Base-by-base conservation (phyloP, 352 stramenopile species). In the Phytophthora palmivora region DNA sequence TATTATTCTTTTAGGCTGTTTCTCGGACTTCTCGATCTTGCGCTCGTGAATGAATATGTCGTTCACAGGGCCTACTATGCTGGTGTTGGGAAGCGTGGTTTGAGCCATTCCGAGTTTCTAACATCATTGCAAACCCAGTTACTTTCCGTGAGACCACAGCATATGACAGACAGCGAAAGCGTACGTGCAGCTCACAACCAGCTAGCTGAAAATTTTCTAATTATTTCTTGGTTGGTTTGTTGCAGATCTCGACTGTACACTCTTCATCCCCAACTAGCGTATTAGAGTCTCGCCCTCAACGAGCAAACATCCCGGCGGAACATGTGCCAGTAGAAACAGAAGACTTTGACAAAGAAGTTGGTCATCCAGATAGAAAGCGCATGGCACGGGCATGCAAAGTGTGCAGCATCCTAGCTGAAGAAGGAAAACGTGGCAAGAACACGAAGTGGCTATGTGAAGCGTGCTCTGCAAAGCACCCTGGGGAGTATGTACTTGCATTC, bases 21-120 rank as follows among this genome's bases (percentile, higher is more conserved):
- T 28, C 33, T 54, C 12, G 46, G 46, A 3, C 7, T 54, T n/a
- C 11, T 54, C 4, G 16, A 43, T 14, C n/a, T 54, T 2, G 46
- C 9, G 32, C 6, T 54, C 9, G 46, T 54, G 7, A 54, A 43
- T 28, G 8, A 30, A 6, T 54, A 32, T 33, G 33, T 43, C 19
- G 30, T 43, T 30, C 46, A 54, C n/a, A n/a, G 33, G 6, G 16
- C 7, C 9, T 24, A 54, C 21, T 43, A 50, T 9, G 5, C 30
- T 0, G 32, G 30, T 21, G 5, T 30, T 4, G 46, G 11, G 18
- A 54, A 54, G 18, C n/a, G 7, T 7, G 46, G 30, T 5, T 34
- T 43, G 46, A 24, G 9, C 1, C 30, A 43, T 16, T 10, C 16
- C 18, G 46, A 24, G 5, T 32, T 54, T 34, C 18, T 54, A 6